Evolutionary conservation across 2,329 filamentous ascomycete species (phyloP), one percentile per base, ranked within the genome.

Genomic region (Reticulascus tulasneorum): DNA sequence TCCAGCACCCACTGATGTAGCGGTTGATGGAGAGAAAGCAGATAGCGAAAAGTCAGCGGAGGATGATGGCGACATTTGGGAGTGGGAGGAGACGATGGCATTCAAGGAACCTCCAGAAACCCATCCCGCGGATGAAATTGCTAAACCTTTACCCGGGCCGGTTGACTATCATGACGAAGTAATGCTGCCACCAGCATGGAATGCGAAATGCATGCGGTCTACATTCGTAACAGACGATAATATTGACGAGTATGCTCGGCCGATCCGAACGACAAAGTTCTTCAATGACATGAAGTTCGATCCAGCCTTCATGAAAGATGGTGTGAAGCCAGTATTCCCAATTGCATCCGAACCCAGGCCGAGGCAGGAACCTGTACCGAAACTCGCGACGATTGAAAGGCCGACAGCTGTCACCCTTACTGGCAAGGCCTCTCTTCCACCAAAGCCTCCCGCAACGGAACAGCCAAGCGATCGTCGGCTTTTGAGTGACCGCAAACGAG

Each of bases 91-190:
- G 10, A 41, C 44, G 24, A 40, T 36, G 46, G 62, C 66, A 6
- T 70, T 71, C 36, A 50, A 56, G 9, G 62, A 66, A 25, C 44
- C 52, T 22, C 42, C 49, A 8, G 38, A 53, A 5, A 45, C 43
- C 9, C 60, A 63, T 37, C 55, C 58, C 7, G 63, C 64, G n/a
- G 68, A 73, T 23, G 62, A 66, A n/a, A 63, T 71, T 35, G 66
- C 64, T 10, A 69, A 63, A 39, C 68, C 69, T 15, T 52, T 73
- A 2, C 59, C 44, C 2, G 23, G 37, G 9, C 44, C 66, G 5
- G 44, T 50, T 12, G 52, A 55, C 13, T 72, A 67, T 40, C 63
- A 56, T 24, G 66, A 70, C 15, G 61, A 66, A 12, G 60, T 69
- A 7, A 63, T 71, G 21, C 63, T 71, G 24, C 65, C 69, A 18